Evolutionary conservation across 495 filamentous ascomycete genomes (phyloP), one percentile per base, ranked within the genome.

Genomic region (Penicillium tannophilum): DNA sequence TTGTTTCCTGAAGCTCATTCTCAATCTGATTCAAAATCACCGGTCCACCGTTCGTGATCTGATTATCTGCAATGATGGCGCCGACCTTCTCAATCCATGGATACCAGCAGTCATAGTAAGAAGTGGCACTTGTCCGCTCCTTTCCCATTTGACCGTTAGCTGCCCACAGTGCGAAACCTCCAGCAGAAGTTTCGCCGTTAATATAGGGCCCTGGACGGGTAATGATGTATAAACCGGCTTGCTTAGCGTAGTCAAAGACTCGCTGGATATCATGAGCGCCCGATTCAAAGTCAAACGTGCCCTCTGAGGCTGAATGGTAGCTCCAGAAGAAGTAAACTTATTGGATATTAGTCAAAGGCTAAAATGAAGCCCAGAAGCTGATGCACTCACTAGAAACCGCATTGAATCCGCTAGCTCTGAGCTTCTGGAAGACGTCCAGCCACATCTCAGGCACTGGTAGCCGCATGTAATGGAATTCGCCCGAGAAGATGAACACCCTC

Each of bases 351-450:
- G 43, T 28, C 28, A 12, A 14, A 26, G 6, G 4, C 12, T 16
- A 6, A 17, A 9, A 59, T 60, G 12, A 61, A 50, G 28, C 10
- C 42, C 14, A 12, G 16, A 19, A 4, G 31, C 42, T 63, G 54
- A 31, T 43, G 55, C 10, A 45, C 61, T 46, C 59, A 67, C 69
- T 54, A 1, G 70, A 77, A 16, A 83, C 71, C 23, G 83, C 77
- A 63, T 84, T 86, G 30, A 78, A 83, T 0, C 85, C 84, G 46
- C 78, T 78, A 2, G 85, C 82, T 58, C 82, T 81, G 44, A 87
- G 69, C 62, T 88, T 88, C 61, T 88, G 74, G 11, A 87, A 76
- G n/a, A 87, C 69, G 66, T 88, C 84, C 5, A 78, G 66, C 84
- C 84, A 87, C 14, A 87, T 59, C 33, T 82, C 81, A 0, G 84